Evolutionary conservation across 139 green algal genomes (phyloP), one percentile per base, ranked within the genome.

Genomic region (Micractinium sp.): DNA sequence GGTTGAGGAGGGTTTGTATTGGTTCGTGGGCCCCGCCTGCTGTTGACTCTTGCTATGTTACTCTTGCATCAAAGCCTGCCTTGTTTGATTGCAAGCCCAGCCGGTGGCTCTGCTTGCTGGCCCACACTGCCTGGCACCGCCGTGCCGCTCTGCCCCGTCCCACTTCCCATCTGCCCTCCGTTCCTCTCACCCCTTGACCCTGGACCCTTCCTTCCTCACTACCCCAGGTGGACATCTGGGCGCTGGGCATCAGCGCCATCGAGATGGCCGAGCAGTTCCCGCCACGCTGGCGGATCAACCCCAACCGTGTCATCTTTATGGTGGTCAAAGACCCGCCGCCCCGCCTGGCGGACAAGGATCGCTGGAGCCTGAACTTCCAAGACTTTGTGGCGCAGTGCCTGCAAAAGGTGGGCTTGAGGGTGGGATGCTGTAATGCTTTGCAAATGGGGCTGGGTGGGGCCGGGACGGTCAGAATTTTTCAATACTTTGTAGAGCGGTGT

Each of bases 221-320:
- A n/a, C 16, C 66, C 1, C 90, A 97, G 95, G 96, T 99, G 47
- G 97, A 99, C 89, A 93, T 99, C 38, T 99, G 97, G 97, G 96
- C 96, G 19, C 92, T 99, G 89, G 97, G 97, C 85, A 97, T 98
- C 90, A 96, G 81, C 38, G 95, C 95, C 2, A 98, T 99, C 7
- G 97, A 99, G 93, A 98, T 99, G 96, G 96, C 95, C 9, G 97
- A 99, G 94, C 80, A 92, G 60, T 92, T 91, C 39, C 97, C 97
- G 15, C 97, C 97, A 0, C 91, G 94, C 47, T 99, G 96, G 95
- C 90, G 93, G n/a, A 95, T 98, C 56, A 96, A 98, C 92, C 97
- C 97, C 22, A 96, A 98, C 93, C 91, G 96, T 0, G 97, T 98
- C n/a, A 98, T 99, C 87, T 99, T 99, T 94, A 96, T 97, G 96